Evolutionary conservation across 1,284 basidiomycete genomes (phyloP), one percentile per base, ranked within the genome.

Genomic region (Cutaneotrichosporon cyanovorans): DNA sequence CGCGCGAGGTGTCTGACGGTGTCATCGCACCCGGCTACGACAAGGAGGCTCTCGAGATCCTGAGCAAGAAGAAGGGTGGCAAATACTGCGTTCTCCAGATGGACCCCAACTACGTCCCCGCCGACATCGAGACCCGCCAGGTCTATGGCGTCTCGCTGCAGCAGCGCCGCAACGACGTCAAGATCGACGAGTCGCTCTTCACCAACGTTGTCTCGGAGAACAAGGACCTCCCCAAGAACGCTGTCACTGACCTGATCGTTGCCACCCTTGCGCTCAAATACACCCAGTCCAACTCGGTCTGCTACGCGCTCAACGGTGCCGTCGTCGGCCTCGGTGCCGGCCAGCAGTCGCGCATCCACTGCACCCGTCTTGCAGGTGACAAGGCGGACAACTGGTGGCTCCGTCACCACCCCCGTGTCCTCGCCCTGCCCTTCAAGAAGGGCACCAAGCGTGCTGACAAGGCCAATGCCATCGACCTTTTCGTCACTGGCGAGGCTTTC

Each of bases 311-410:
- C 62, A 84, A 84, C 66, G 95, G 93, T 31, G 83, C 90, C 28
- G 85, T 96, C 67, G 81, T 99, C 62, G 95, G 95, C 47, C 84
- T 97, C 41, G 93, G 93, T 42, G 95, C 95, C 0, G 93, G 95
- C 14, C 93, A 98, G 71, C 95, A 98, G 72, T 96, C 91, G 9
- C 87, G 93, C 47, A 98, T 99, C 68, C 95, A 99, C 77, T 99
- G 95, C 75, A 99, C 93, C 18, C 86, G 95, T 42, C 82, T 99
- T 38, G 95, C 95, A 1, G 93, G 95, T 11, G 81, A 83, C 55
- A 98, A 99, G 75, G 91, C 91, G n/a, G 95, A 99, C 75, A 81
- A 92, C 61, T 98, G 93, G 91, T 98, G 95, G 93, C 78, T 97
- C 48, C 84, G 93, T 31, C 91, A 97, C 75, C 91, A 97, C 75